phyloP scores from a whole-genome alignment of 345 rosid genomes.

The Salix brachista region DNA sequence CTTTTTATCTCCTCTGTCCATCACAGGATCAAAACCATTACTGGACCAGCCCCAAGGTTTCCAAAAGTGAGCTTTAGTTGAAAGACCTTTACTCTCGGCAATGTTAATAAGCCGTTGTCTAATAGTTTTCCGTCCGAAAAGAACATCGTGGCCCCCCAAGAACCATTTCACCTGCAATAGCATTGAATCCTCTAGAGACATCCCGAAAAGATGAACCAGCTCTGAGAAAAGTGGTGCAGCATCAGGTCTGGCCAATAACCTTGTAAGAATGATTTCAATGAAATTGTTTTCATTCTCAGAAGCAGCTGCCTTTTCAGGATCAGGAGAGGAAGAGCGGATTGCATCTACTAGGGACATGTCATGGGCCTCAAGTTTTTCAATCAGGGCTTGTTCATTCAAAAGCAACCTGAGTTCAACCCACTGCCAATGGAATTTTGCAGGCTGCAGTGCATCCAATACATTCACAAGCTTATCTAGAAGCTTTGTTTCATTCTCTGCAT shows the following conservation, averaged over 20 bases:
- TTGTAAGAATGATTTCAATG: slow-evolving; percentile 80
- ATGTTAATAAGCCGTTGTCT: slow-evolving; percentile 74
- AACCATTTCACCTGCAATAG: slow-evolving; percentile 91
- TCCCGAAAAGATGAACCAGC: slow-evolving; percentile 89
- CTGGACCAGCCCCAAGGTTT: slow-evolving; percentile 95
- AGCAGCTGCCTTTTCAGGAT: slow-evolving; percentile 63
- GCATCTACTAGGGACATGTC: slow-evolving; percentile 73
- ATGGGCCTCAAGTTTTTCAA: slow-evolving; percentile 75
- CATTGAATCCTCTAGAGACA: slow-evolving; percentile 95
- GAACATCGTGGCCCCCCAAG: slow-evolving; percentile 82
- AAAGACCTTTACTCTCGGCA: slow-evolving; percentile 72
- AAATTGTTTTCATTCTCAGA: slow-evolving; percentile 90
- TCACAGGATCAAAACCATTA: slow-evolving; percentile 36
- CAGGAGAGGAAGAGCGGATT: slow-evolving; percentile 64
- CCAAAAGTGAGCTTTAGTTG: slow-evolving; percentile 70
- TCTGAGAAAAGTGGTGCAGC: slow-evolving; percentile 93
- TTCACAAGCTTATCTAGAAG: slow-evolving; percentile 77
- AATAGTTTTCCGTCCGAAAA: slow-evolving; percentile 82
- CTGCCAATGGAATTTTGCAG: slow-evolving; percentile 99
- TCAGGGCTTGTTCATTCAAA: slow-evolving; percentile 84
- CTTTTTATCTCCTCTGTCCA: slow-evolving; percentile 51
- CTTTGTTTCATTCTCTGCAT: slow-evolving; percentile 55
- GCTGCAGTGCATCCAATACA: slow-evolving; percentile 77
- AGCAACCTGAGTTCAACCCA: slow-evolving; percentile 98
- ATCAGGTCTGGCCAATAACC: slow-evolving; percentile 95